A percentile compares a stretch with the other conserved stretches of the same genome.
phyloP scores from a whole-genome alignment of 106 monocot species.

The Phalaenopsis aphrodite region DNA sequence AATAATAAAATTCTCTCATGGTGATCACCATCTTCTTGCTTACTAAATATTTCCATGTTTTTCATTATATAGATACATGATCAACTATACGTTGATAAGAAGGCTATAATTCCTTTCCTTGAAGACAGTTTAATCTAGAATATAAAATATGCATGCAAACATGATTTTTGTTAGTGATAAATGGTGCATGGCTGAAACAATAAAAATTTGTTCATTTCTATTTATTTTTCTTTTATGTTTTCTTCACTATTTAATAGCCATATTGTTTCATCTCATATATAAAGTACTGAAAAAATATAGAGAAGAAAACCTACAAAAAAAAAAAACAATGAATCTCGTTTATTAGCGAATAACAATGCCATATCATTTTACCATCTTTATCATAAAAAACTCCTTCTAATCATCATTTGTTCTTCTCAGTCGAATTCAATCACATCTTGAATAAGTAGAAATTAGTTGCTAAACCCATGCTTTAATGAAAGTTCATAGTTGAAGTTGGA shows the following conservation, averaged over 20 bases:
- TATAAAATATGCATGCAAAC: background rate
- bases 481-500: background rate
- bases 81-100: background rate
- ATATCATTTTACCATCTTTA: background rate
- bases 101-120: background rate
- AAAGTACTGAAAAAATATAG: background rate
- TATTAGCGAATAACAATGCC: background rate
- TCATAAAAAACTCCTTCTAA: background rate
- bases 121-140: background rate
- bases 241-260: background rate
- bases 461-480: background rate
- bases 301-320: background rate
- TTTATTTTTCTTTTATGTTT: background rate
- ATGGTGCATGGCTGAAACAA: background rate
- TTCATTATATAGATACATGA: background rate
- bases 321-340: too few species aligned
- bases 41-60: background rate
- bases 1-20: background rate
- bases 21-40: background rate
- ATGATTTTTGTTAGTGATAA: background rate
- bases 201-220: background rate
- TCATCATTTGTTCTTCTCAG: background rate
- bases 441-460: background rate
- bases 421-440: slow-evolving; percentile 1
- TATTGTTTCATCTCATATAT: background rate